Percentiles rank a stretch among this genome's conserved stretches.
Conservation (phyloP, 2,329 filamentous ascomycete species). For the Fusarium equiseti region DNA sequence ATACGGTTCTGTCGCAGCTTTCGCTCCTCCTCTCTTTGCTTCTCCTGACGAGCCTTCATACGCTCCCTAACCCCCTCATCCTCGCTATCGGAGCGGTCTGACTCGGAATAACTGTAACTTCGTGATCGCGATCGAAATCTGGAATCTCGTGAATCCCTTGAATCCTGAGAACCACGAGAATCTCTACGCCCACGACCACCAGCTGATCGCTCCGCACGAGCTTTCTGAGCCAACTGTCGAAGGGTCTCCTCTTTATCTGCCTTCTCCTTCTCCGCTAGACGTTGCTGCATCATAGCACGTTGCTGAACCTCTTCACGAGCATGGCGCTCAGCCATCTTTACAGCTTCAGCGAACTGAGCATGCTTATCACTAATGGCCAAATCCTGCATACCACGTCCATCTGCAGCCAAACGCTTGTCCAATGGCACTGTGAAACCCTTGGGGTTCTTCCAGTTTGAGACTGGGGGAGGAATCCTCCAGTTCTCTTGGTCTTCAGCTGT, state of each 20-base stretch:
- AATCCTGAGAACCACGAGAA: slow-evolving; percentile 55
- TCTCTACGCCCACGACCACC: slow-evolving; percentile 60
- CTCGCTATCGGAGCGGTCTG: slow-evolving; percentile 66
- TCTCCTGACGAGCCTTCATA: slow-evolving; percentile 81
- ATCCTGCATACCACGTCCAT: slow-evolving; percentile 91
- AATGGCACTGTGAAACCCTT: slow-evolving; percentile 97
- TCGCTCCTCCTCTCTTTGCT: slow-evolving; percentile 84
- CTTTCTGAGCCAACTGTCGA: slow-evolving; percentile 88
- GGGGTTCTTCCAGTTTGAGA: slow-evolving; percentile 99
- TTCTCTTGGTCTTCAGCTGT: slow-evolving; percentile 97
- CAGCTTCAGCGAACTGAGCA: slow-evolving; percentile 91
- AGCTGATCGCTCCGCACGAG: slow-evolving; percentile 81
- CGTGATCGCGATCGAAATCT: slow-evolving; percentile 55
- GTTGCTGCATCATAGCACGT: slow-evolving; percentile 93
- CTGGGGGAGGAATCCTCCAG: slow-evolving; percentile 88
- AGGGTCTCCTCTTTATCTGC: slow-evolving; percentile 92
- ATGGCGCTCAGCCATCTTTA: slow-evolving; percentile 94
- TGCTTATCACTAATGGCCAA: slow-evolving; percentile 99
- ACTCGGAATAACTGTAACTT: slow-evolving; percentile 67
- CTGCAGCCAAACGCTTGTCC: slow-evolving; percentile 94
- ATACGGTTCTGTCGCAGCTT: slow-evolving; percentile 94
- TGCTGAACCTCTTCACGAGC: slow-evolving; percentile 96
- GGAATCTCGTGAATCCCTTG: slow-evolving; percentile 56
- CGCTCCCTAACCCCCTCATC: slow-evolving; percentile 80
- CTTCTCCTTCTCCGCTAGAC: slow-evolving; percentile 96